Evolutionary conservation across 2,329 filamentous ascomycete genomes (phyloP).

Genomic region (Paecilomyces fulvus): DNA sequence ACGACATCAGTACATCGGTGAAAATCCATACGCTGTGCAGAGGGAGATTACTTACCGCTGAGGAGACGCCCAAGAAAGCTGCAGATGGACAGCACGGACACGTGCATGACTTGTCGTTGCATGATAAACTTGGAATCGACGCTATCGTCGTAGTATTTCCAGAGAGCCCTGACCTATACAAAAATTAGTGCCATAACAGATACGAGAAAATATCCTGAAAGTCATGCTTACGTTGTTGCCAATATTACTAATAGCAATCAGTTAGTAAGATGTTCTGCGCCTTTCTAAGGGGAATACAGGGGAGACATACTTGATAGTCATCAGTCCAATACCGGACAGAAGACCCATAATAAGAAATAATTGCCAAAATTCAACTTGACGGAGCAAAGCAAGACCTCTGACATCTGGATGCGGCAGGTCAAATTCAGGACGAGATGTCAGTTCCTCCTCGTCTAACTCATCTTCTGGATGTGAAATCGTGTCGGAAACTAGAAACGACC

Average conservation of each 20-base stretch:
- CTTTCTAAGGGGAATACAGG: neutral
- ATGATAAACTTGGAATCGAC: constrained; percentile 67
- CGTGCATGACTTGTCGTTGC: constrained; percentile 78
- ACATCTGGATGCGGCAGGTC: constrained; percentile 82
- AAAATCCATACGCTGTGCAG: constrained; percentile 4
- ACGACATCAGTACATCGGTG: constrained; percentile 6
- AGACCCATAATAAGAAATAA: constrained; percentile 79
- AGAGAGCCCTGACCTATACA: constrained; percentile 61
- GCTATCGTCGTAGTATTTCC: constrained; percentile 73
- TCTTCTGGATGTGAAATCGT: constrained; percentile 48
- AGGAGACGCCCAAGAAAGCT: constrained; percentile 75
- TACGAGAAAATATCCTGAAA: neutral
- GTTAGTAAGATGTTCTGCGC: constrained; percentile 18
- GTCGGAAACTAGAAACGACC: constrained; percentile 69
- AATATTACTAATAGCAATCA: constrained; percentile 63
- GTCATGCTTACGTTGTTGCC: constrained; percentile 61
- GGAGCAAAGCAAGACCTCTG: constrained; percentile 68
- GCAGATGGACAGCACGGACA: constrained; percentile 83
- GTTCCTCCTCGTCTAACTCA: constrained; percentile 38
- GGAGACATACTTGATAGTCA: constrained; percentile 87
- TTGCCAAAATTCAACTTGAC: constrained; percentile 77
- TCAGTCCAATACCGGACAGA: constrained; percentile 86
- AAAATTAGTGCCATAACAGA: neutral
- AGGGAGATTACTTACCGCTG: constrained; percentile 49
- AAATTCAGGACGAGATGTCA: constrained; percentile 56